Evolutionary conservation across 148 eudicot species (phyloP), one percentile per base, ranked within the genome.

Genomic region (Linanthus parryae): DNA sequence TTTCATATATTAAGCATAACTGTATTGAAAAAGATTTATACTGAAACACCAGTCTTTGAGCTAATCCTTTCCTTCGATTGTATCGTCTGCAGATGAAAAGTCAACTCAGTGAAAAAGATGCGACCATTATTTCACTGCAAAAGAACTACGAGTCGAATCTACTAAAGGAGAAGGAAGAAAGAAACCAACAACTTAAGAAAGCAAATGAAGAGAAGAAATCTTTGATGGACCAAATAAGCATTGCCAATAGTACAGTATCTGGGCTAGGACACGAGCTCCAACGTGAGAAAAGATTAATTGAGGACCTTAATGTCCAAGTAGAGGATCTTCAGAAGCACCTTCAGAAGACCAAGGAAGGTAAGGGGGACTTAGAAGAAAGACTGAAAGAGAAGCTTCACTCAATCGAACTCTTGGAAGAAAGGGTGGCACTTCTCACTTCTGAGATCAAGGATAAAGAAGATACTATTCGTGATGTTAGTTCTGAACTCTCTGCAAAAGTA

Each of bases 381-480:
- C 59, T 91, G 59, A 73, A 79, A 47, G 83, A 84, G 76, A 86
- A 84, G 75, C 58, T 79, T 48, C 59, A 66, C 40, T 56, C 66
- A 11, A 55, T 84, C 53, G 66, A 74, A 29, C 61, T 57, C 48
- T 56, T 94, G 77, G 71, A 82, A 72, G 95, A 78, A 57, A 75
- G 62, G 47, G 59, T 82, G 20, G 64, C 61, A 54, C 63, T 72
- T 60, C 72, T 88, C 25, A 71, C 65, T 34, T 53, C 65, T 11
- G 99, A 94, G 62, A 65, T 94, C 29, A 76, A 67, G 52, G 76
- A 57, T 44, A 88, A 88, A 70, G 96, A 84, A 52, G 84, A 64
- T 27, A 53, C 42, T 54, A 21, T 88, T 58, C 57, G 40, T 12
- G 33, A 45, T 35, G 73, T 84, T 27, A 71, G 51, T 60, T 75